phyloP scores from a whole-genome alignment of 1,284 basidiomycete genomes.

The Pascua guehoae region DNA sequence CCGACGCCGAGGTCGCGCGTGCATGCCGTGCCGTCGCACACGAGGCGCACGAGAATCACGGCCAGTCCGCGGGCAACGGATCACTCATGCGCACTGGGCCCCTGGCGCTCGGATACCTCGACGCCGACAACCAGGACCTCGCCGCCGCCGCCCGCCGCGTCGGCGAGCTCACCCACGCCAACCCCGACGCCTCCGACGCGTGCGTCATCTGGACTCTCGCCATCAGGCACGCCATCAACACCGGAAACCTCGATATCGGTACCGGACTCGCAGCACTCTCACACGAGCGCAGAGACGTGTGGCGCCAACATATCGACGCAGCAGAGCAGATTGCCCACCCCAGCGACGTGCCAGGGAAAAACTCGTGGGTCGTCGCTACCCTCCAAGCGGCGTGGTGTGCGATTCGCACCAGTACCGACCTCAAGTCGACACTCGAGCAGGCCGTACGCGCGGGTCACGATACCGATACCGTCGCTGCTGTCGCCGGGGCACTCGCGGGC shows the following conservation, averaged over 20 bases:
- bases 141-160: constrained; percentile 2
- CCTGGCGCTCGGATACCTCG: constrained; percentile 1
- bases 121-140: neutral
- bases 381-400: constrained; percentile 4
- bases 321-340: neutral
- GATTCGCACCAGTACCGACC: neutral
- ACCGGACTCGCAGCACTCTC: neutral
- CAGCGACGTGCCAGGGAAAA: neutral
- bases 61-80: constrained; percentile 2
- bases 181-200: constrained; percentile 4
- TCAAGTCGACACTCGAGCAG: neutral
- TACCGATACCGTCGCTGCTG: constrained; percentile 9
- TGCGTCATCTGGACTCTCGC: constrained; percentile 6
- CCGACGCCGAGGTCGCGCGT: neutral
- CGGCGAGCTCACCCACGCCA: constrained; percentile 1
- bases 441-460: constrained; percentile 3
- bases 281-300: neutral
- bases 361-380: constrained; percentile 6
- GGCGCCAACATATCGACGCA: neutral
- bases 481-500: constrained; percentile 5
- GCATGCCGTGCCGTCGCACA: too few relatives aligned
- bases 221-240: constrained; percentile 2
- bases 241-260: neutral
- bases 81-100: constrained; percentile 8
- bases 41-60: neutral